Base-by-base conservation (phyloP, 495 filamentous ascomycete genomes). In the Talaromyces borbonicus region DNA sequence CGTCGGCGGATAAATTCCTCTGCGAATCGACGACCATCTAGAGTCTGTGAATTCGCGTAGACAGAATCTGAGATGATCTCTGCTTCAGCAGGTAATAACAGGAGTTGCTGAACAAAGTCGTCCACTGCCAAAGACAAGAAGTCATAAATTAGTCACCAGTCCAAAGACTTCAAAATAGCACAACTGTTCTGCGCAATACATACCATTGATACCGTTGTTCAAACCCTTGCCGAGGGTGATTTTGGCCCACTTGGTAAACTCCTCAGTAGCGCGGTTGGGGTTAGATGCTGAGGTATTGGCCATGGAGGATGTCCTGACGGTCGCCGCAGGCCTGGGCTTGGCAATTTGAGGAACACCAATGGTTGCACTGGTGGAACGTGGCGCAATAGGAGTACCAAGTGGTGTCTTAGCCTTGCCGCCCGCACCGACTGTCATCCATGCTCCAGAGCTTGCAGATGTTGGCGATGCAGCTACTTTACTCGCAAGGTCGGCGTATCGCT, bases 401-500 rank as follows among this genome's bases (percentile, higher is more conserved):
- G 79, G 77, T 14, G 78, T 68, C 71, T 94, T 97, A 25, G 83
- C 74, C 66, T 95, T 97, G 4, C 92, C 92, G 47, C 87, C 78
- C 11, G 90, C 87, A n/a, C 93, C 93, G 33, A 97, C 92, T 0
- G 90, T 97, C 25, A 88, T 90, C 93, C 93, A 97, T 15, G 87
- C 89, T 30, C 82, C 72, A 42, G 70, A 68, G 20, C 52, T 56
- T 30, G 54, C 30, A 9, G 64, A 50, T 3, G 64, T 33, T 5
- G 61, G 52, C 14, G 58, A 52, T 19, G 63, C 52, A 7, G 57
- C 57, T 30, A 68, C 56, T 67, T 96, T 96, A 67, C 87, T 79
- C 16, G 93, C 93, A 27, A 98, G 80, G 58, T 97, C 90, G 5
- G 92, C 93, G 66, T 98, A 98, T 14, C 92, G 79, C 67, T 97